Base-by-base conservation (phyloP, 495 filamentous ascomycete species). In the Bacidia gigantensis region DNA sequence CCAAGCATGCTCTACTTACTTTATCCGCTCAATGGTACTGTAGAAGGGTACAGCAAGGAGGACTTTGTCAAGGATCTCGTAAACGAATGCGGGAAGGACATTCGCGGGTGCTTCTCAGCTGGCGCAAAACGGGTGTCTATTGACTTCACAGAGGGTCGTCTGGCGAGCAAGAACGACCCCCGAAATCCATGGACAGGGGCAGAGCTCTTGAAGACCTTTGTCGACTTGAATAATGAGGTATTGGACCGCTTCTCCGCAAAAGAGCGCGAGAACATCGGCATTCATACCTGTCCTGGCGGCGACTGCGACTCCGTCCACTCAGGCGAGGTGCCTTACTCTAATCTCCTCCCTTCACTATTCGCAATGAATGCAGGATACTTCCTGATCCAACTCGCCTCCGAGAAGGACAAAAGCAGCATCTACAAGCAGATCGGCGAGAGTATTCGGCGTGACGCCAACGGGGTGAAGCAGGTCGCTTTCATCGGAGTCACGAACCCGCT, bases 221-320 rank as follows among this genome's bases (percentile, higher is more conserved):
- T 71, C 40, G 61, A 69, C 29, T 44, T 71, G 14, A 68, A 69
- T 46, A 71, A 71, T 55, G 42, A 60, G 51, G 69, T 71, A 35
- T 56, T 71, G 5, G 55, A 54, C 14, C 57, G 63, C 20, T 71
- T 71, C 47, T 61, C 59, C 25, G 47, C 62, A 1, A 52, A 59
- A 18, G 68, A 71, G 45, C 53, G 68, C 9, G 56, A 50, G 11
- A 64, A 71, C 35, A 68, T 69, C 44, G 68, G 68, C 14, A 65
- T 71, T 42, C 68, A 71, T 56, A 71, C 68, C 12, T 71, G 68
- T 18, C 68, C 68, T 10, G 69, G 68, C n/a, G 68, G 68, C 21
- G 68, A 71, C 46, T 71, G 69, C 50, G 69, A 71, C 41, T 62
- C 59, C 0, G 69, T 71, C 18, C 69, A 69, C 50, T 64, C 60